Evolutionary conservation across 306 rosid genomes (phyloP), one percentile per base, ranked within the genome.

Genomic region (Lotus japonicus): DNA sequence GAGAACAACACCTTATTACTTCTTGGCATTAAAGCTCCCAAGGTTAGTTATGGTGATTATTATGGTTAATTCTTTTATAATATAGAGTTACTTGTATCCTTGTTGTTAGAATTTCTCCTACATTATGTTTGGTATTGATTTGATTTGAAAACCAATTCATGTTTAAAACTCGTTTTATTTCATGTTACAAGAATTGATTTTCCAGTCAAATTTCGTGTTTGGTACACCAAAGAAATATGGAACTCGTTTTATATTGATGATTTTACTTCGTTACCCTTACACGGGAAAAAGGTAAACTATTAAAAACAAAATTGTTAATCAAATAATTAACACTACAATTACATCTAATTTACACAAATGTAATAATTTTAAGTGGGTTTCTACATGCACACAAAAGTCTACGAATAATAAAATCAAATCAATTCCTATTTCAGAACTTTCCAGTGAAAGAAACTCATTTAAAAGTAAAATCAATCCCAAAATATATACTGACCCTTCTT

Each of bases 11-110:
- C 75, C 61, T 46, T 63, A 77, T 58, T 83, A 68, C 76, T 72
- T 57, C 90, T 73, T 51, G 79, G 73, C 18, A 23, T 43, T 56
- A 92, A 67, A 71, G 92, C 85, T 76, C 98, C 98, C 9, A 90
- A 90, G 98, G 98, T 85, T 76, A 73, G 82, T 69, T 60, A 43
- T 43, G 42, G 33, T 61, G 43, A 64, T 66, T 45, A 14, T 31
- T 70, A 13, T 35, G 44, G 58, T 35, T 61, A 39, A 9, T 50
- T 58, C 35, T 58, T 19, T 55, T 33, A 13, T 11, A 41, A 44
- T 26, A 45, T 44, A 16, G 6, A 53, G 19, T 36, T 73, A 21
- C 63, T 55, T 72, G 11, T 72, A 61, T 39, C 12, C 45, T 52
- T 45, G 65, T 43, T 28, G 12, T 41, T 58, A 36, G 48, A 66